A percentile compares a stretch with the other conserved stretches of the same genome.
Conservation (phyloP, 2,329 filamentous ascomycete genomes). For the Trichoderma afroharzianum region DNA sequence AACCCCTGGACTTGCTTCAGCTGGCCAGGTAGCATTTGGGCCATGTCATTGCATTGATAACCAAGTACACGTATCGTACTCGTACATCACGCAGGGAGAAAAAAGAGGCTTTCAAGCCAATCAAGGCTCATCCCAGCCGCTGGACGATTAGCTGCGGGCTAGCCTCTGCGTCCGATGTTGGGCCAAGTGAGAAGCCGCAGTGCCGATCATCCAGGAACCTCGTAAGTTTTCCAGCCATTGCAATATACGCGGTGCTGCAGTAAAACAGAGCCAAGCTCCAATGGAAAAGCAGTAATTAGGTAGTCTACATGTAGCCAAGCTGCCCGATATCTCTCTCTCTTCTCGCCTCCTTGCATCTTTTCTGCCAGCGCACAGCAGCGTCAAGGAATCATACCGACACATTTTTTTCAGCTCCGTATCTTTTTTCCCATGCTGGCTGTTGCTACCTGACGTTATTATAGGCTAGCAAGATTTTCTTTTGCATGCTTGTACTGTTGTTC, state of each 20-base stretch:
- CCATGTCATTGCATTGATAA: background rate
- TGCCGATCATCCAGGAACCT: slow-evolving; percentile 17
- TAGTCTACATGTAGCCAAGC: background rate
- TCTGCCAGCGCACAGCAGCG: background rate
- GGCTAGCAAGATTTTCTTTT: background rate
- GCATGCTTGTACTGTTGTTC: background rate
- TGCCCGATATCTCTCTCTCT: background rate
- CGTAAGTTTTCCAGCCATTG: background rate
- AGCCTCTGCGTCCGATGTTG: background rate
- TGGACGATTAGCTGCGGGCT: background rate
- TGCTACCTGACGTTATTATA: background rate
- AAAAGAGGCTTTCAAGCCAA: background rate
- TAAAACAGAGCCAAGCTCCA: background rate
- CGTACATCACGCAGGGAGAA: background rate
- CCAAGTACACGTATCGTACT: background rate
- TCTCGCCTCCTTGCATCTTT: background rate
- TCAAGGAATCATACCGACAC: background rate
- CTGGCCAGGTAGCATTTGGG: slow-evolving; percentile 9
- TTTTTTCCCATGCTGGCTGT: background rate
- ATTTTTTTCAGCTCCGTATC: background rate
- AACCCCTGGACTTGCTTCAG: slow-evolving; percentile 5
- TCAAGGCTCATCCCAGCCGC: background rate
- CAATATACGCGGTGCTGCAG: background rate
- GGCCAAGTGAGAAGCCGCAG: background rate
- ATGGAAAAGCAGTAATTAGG: background rate